Evolutionary conservation across 495 filamentous ascomycete genomes (phyloP), one percentile per base, ranked within the genome.

Genomic region (Thermothielavioides terrestris): DNA sequence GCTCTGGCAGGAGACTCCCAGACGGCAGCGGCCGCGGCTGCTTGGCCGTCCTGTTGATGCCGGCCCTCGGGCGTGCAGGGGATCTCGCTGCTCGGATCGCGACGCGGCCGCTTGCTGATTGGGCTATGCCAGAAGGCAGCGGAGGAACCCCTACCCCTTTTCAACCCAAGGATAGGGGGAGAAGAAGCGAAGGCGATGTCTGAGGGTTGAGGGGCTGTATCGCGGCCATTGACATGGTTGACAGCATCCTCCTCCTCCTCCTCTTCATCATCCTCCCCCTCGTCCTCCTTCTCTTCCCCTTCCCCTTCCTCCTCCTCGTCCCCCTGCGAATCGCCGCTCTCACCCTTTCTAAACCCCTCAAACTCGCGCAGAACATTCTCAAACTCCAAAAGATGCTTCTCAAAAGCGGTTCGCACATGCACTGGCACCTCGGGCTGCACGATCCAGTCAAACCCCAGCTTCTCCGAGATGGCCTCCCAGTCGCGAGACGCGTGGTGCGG

Each of bases 401-500:
- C 58, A 52, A 68, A 72, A 8, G 55, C 57, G 30, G 28, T 22
- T 45, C 63, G 53, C 41, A 79, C 58, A 31, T 71, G 60, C 28
- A 58, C 25, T 6, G 67, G 52, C 18, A 68, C 58, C 6, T 55
- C 54, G 4, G 59, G 52, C 15, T 64, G 35, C 10, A 63, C 42
- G 32, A 65, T 43, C 61, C 64, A 70, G 52, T 74, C 56, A 47
- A 71, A 65, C 0, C 60, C 66, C 17, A 77, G 56, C 0, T 41
- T 30, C 35, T 66, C 67, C 0, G 68, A 60, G 17, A 77, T 55
- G 15, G 57, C 42, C 36, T 66, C 53, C 70, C 69, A 72, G 48
- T 71, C 57, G 15, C 67, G 67, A 14, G 49, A 47, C 10, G 22
- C 40, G 22, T 54, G 49, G 22, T 57, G 42, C 8, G 64, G 46